Evolutionary conservation across 2,329 filamentous ascomycete species (phyloP).

Genomic region (Ascochyta koolunga): DNA sequence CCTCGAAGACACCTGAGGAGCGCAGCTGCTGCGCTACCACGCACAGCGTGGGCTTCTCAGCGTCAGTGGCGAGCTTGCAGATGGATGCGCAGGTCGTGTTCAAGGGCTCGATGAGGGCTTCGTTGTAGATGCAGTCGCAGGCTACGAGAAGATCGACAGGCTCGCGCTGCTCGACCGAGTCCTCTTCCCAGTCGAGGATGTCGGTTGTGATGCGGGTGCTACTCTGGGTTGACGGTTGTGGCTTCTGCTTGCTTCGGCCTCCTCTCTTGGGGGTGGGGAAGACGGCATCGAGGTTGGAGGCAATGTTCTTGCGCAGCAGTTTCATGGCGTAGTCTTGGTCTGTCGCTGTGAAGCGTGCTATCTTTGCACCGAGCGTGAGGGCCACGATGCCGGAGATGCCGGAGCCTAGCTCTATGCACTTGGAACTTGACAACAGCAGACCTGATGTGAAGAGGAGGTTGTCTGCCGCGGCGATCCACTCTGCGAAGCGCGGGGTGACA

Average conservation of each 20-base stretch:
- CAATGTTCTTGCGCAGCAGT: constrained; percentile 76
- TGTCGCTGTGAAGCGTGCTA: constrained; percentile 75
- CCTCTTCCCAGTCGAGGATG: constrained; percentile 81
- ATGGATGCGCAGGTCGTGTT: constrained; percentile 80
- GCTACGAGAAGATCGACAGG: constrained; percentile 77
- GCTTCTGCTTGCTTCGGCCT: constrained; percentile 14
- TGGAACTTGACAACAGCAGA: constrained; percentile 61
- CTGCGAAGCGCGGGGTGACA: constrained; percentile 80
- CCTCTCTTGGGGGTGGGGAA: constrained; percentile 14
- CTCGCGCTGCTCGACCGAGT: constrained; percentile 53
- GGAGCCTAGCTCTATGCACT: constrained; percentile 82
- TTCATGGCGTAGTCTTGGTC: constrained; percentile 87
- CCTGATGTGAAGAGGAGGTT: constrained; percentile 67
- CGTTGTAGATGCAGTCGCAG: constrained; percentile 96
- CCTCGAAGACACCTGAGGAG: constrained; percentile 81
- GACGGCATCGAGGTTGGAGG: constrained; percentile 58
- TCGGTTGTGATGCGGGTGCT: constrained; percentile 16
- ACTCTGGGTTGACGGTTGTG: constrained; percentile 53
- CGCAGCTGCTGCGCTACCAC: constrained; percentile 89
- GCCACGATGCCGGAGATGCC: constrained; percentile 84
- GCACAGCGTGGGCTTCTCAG: constrained; percentile 66
- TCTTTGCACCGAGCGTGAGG: constrained; percentile 66
- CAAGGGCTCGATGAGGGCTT: constrained; percentile 79
- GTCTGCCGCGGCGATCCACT: constrained; percentile 71
- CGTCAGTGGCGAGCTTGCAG: constrained; percentile 60